Evolutionary conservation across 2,329 filamentous ascomycete species (phyloP).

Genomic region (Atkinsonella hypoxylon): DNA sequence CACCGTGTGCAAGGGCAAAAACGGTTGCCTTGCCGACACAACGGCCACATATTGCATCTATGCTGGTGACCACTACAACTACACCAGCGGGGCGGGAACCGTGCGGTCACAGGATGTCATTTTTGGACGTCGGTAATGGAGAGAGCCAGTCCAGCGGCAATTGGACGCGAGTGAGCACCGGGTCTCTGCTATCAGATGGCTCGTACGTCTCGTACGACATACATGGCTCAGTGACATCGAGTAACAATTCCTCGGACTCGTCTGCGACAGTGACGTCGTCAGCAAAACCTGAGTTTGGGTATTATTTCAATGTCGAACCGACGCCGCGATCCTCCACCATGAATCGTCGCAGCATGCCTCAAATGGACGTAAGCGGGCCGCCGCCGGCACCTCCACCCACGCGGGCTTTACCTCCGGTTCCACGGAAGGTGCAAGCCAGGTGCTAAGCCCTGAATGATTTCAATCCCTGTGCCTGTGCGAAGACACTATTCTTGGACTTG

Average conservation of each 20-base stretch:
- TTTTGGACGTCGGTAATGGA: conserved; percentile 3
- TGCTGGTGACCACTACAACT: neutral
- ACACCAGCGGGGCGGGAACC: neutral
- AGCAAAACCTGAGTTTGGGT: neutral
- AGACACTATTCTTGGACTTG: too few relatives aligned
- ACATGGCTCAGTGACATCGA: conserved; percentile 6
- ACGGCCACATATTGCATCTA: conserved; percentile 4
- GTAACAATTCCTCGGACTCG: conserved; percentile 14
- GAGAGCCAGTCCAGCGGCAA: conserved; percentile 8
- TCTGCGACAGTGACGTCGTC: conserved; percentile 11
- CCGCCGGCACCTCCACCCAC: conserved; percentile 43
- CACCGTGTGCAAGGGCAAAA: neutral
- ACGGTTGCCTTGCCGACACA: neutral
- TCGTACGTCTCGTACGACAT: conserved; percentile 12
- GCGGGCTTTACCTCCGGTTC: conserved; percentile 42
- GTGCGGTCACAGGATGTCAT: conserved; percentile 5
- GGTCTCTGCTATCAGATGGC: conserved; percentile 16
- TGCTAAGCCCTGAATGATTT: neutral
- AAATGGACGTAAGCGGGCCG: conserved; percentile 34
- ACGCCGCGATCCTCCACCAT: conserved; percentile 13
- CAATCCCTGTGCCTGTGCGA: too few relatives aligned
- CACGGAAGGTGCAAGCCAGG: conserved; percentile 17
- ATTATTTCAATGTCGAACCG: conserved; percentile 11
- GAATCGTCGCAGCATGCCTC: conserved; percentile 38
- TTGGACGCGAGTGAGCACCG: conserved; percentile 18